A percentile compares a stretch with the other conserved stretches of the same genome.
These are phyloP conservation scores for Urtica urens DNA, from an alignment of 306 rosid genomes.

Conservation along the genomic window DNA sequence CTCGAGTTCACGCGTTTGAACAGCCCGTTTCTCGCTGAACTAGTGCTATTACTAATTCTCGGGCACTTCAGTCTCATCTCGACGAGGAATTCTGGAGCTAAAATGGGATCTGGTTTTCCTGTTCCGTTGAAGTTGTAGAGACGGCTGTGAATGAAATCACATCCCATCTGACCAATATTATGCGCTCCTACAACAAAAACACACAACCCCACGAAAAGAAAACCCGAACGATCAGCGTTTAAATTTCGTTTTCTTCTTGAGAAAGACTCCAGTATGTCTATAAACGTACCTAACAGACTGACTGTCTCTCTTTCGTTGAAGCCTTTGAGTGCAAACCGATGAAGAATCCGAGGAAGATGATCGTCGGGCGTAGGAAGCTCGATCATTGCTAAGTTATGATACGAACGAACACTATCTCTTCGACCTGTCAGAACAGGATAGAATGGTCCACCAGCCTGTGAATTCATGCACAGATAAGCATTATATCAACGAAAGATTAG, in stretches of 20 bases:
- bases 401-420: slow-evolving; percentile 52
- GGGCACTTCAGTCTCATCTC: slow-evolving; percentile 48
- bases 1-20: slow-evolving; percentile 5
- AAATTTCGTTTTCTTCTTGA: too few species aligned
- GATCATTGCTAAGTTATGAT: slow-evolving; percentile 36
- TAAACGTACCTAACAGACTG: slow-evolving; percentile 44
- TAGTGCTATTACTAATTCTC: slow-evolving; percentile 7
- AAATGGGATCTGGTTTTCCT: slow-evolving; percentile 51
- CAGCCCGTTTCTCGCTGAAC: not conserved
- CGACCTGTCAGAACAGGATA: slow-evolving; percentile 70
- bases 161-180: slow-evolving; percentile 71
- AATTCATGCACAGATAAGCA: slow-evolving; percentile 1
- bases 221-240: too few species aligned
- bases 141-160: slow-evolving; percentile 49
- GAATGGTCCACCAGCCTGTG: slow-evolving; percentile 80
- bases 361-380: slow-evolving; percentile 69
- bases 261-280: not conserved
- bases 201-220: slow-evolving; percentile 10
- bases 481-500: slow-evolving; percentile 1
- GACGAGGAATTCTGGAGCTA: slow-evolving; percentile 41
- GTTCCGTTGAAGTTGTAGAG: slow-evolving; percentile 60
- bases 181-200: slow-evolving; percentile 57
- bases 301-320: slow-evolving; percentile 72
- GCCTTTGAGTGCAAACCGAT: slow-evolving; percentile 51
- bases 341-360: slow-evolving; percentile 40